phyloP scores from a whole-genome alignment of 1,284 basidiomycete species.

The Sporisorium exsertum region DNA sequence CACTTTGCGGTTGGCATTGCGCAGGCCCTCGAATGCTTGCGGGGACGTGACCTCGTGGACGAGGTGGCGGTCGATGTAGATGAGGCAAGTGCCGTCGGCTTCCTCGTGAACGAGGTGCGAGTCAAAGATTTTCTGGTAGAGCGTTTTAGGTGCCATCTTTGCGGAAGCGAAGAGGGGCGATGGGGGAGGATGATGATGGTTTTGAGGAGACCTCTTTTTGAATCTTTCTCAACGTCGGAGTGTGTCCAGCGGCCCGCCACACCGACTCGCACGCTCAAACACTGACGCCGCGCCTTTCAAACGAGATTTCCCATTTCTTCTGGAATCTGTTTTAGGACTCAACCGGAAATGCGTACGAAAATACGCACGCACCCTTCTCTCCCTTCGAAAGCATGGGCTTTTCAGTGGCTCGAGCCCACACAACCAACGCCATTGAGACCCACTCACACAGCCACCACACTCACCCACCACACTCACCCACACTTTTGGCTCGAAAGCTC shows the following conservation, averaged over 20 bases:
- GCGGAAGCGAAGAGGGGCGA: neutral
- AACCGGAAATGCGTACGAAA: constrained; percentile 36
- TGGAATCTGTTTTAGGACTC: constrained; percentile 24
- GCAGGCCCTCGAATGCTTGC: constrained; percentile 67
- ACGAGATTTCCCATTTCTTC: constrained; percentile 14
- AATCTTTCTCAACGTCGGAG: constrained; percentile 1
- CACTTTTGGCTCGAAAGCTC: no score
- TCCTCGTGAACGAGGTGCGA: constrained; percentile 63
- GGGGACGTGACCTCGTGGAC: constrained; percentile 69
- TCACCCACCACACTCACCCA: no score
- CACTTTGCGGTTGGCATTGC: constrained; percentile 60
- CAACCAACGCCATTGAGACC: neutral
- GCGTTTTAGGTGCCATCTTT: constrained; percentile 55
- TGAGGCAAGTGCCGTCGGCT: constrained; percentile 62
- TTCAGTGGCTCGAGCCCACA: neutral
- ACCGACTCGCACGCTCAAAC: neutral
- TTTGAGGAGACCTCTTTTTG: neutral
- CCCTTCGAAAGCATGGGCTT: neutral
- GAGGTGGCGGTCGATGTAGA: constrained; percentile 68
- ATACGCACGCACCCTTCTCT: constrained; percentile 9
- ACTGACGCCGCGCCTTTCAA: constrained; percentile 7
- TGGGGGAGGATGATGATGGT: constrained; percentile 10
- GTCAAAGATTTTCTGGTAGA: constrained; percentile 68
- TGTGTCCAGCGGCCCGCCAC: neutral
- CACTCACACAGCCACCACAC: neutral